These are phyloP conservation scores for Liriodendron chinense DNA, from an alignment of 164 flowering plant genomes.

Conservation along the genomic window DNA sequence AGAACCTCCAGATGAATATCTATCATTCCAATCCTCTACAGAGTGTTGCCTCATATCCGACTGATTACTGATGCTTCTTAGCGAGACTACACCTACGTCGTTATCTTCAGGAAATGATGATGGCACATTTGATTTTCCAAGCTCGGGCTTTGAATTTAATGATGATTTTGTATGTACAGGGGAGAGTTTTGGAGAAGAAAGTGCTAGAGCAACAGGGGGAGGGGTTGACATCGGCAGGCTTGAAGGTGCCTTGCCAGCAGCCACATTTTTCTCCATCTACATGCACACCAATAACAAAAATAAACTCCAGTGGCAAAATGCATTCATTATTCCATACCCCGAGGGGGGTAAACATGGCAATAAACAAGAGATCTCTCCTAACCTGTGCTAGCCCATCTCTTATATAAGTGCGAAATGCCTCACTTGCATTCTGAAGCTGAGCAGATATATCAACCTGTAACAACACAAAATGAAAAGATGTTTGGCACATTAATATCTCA, in stretches of 20 bases:
- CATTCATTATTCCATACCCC: not conserved
- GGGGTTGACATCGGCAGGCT: constrained; percentile 91
- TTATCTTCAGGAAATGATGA: constrained; percentile 54
- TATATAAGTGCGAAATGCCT: constrained; percentile 97
- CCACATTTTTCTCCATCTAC: constrained; percentile 96
- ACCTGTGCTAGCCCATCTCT: constrained; percentile 98
- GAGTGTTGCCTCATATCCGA: constrained; percentile 30
- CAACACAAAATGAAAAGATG: not conserved
- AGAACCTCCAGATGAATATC: constrained; percentile 66
- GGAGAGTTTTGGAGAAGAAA: constrained; percentile 77
- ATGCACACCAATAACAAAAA: constrained; percentile 13
- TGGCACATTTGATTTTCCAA: constrained; percentile 55
- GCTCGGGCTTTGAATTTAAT: constrained; percentile 50
- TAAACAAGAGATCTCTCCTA: not conserved
- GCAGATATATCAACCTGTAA: constrained; percentile 95
- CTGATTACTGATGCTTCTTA: constrained; percentile 37
- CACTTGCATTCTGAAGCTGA: constrained; percentile 99
- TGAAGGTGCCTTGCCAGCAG: constrained; percentile 93
- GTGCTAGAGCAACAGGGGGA: constrained; percentile 66
- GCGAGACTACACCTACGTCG: constrained; percentile 20
- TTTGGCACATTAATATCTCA: not conserved
- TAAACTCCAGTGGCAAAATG: not conserved
- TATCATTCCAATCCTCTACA: constrained; percentile 58
- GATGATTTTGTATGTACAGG: constrained; percentile 73
- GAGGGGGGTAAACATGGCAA: not conserved